phyloP scores from a whole-genome alignment of 208 protist genomes.

The Leishmania martiniquensis region DNA sequence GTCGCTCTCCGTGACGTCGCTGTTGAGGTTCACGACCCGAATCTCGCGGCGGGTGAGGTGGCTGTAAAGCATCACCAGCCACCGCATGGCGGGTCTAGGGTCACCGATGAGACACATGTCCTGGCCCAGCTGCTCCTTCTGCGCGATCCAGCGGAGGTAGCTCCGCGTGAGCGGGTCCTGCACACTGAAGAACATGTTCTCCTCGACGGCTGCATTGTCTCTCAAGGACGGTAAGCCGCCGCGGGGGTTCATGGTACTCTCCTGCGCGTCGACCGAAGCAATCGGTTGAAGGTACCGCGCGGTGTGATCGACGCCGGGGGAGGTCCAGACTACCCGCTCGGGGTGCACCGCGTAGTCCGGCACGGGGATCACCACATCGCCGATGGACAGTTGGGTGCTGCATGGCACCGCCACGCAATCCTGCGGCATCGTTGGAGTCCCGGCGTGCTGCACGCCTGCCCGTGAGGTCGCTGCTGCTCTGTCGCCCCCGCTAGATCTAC shows the following conservation, averaged over 20 bases:
- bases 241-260: neutral
- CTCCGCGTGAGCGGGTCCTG: slow-evolving; percentile 56
- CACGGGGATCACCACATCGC: slow-evolving; percentile 74
- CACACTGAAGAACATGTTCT: slow-evolving; percentile 69
- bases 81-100: slow-evolving; percentile 83
- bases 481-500: neutral
- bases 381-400: slow-evolving; percentile 66
- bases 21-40: slow-evolving; percentile 89
- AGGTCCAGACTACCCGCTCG: slow-evolving; percentile 64
- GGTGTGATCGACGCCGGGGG: slow-evolving; percentile 43
- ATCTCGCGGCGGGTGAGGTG: slow-evolving; percentile 77
- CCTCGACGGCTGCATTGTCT: slow-evolving; percentile 13
- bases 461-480: neutral
- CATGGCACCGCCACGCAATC: slow-evolving; percentile 32
- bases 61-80: slow-evolving; percentile 85
- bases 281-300: slow-evolving; percentile 26
- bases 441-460: neutral
- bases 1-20: slow-evolving; percentile 96
- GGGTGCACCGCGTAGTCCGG: slow-evolving; percentile 55
- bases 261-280: neutral
- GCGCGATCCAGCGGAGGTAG: slow-evolving; percentile 91
- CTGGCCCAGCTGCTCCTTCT: slow-evolving; percentile 94
- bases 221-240: slow-evolving; percentile 18
- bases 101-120: slow-evolving; percentile 96
- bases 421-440: slow-evolving; percentile 10